Conservation (phyloP, 768 basidiomycete genomes). For the Epithele typhae region DNA sequence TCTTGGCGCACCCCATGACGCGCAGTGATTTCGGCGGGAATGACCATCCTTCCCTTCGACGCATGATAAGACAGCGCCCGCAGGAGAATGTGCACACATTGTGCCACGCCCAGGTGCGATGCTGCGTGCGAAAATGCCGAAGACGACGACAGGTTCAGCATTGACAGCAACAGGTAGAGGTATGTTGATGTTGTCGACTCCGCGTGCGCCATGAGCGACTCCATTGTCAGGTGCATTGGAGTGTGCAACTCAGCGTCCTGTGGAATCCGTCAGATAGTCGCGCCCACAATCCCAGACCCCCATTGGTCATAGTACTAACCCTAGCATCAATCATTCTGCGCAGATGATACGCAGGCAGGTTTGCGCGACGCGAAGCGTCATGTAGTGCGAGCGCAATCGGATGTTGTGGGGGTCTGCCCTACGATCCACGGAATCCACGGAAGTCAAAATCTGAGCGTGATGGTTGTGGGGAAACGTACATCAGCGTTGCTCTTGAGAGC, state of each 20-base stretch:
- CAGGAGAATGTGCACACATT: constrained; percentile 66
- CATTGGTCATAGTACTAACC: constrained; percentile 38
- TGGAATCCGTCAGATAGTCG: constrained; percentile 4
- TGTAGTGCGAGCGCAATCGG: constrained; percentile 75
- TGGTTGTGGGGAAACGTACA: constrained; percentile 35
- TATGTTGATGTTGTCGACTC: constrained; percentile 79
- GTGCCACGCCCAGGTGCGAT: constrained; percentile 76
- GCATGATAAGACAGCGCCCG: constrained; percentile 78
- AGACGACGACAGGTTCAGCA: constrained; percentile 53
- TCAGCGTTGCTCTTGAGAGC: constrained; percentile 63
- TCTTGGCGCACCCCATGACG: constrained; percentile 77
- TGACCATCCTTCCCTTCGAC: constrained; percentile 62
- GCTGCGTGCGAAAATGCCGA: constrained; percentile 64
- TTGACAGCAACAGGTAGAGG: constrained; percentile 69
- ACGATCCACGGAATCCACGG: constrained; percentile 20
- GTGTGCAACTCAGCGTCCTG: constrained; percentile 41
- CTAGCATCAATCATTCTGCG: constrained; percentile 83
- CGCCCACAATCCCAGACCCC: constrained; percentile 8
- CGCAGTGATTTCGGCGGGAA: constrained; percentile 80
- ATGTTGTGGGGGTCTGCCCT: constrained; percentile 76
- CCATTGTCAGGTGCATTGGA: constrained; percentile 61
- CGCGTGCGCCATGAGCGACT: constrained; percentile 66
- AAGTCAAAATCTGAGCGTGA: neutral
- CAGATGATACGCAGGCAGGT: constrained; percentile 69
- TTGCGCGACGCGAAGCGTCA: constrained; percentile 44